phyloP scores from a whole-genome alignment of 1,139 yeast species.

The Casaregolazyma lundiana region DNA sequence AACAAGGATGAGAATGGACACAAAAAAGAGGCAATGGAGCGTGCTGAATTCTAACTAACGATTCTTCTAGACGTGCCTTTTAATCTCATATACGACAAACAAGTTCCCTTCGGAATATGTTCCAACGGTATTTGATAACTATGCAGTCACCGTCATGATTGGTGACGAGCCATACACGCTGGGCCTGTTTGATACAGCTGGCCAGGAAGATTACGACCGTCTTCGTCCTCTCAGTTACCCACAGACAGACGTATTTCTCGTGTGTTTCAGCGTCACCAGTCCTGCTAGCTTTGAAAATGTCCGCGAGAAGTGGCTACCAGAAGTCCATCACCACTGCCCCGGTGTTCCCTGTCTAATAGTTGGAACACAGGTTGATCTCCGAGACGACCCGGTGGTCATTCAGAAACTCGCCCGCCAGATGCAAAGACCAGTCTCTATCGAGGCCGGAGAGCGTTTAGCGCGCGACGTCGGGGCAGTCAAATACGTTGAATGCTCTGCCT shows the following conservation, averaged over 20 bases:
- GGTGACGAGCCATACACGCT: conserved; percentile 97
- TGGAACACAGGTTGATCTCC: conserved; percentile 91
- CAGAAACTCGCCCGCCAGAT: conserved; percentile 89
- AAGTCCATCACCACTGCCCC: conserved; percentile 96
- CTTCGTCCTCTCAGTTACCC: conserved; percentile 95
- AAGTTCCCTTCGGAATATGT: conserved; percentile 94
- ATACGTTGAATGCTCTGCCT: conserved; percentile 96
- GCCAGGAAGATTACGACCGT: conserved; percentile 98
- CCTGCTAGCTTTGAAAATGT: conserved; percentile 99
- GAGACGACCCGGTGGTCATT: conserved; percentile 86
- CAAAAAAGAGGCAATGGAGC: neutral
- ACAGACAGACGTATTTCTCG: conserved; percentile 91
- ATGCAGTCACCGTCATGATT: conserved; percentile 97
- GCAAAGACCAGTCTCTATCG: conserved; percentile 77
- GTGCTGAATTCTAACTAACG: neutral
- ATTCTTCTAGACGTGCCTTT: conserved; percentile 58
- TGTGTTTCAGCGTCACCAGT: conserved; percentile 90
- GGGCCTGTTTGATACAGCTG: conserved; percentile 96
- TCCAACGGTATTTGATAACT: conserved; percentile 93
- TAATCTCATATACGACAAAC: conserved; percentile 88
- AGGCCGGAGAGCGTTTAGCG: conserved; percentile 88
- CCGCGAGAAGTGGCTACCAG: conserved; percentile 97
- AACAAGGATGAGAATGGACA: conserved; percentile 40
- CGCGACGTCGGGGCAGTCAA: conserved; percentile 91
- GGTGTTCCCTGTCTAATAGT: conserved; percentile 95